A percentile compares a stretch with the other conserved stretches of the same genome.
phyloP scores from a whole-genome alignment of 1,139 yeast genomes.

The Candida albicans region DNA sequence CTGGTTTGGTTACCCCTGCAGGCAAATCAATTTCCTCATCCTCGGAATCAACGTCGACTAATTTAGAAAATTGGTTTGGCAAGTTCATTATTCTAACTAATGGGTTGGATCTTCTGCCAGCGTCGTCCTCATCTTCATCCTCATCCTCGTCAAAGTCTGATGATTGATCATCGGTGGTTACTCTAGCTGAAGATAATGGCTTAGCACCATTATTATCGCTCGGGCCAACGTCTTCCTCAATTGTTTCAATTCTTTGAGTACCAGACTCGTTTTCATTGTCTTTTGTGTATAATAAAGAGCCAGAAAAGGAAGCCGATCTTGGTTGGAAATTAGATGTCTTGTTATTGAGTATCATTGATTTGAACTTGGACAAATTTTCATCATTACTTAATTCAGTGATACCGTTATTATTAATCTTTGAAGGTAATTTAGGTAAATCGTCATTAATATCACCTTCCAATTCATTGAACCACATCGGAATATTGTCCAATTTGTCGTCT shows the following conservation, averaged over 20 bases:
- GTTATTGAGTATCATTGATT: conserved; percentile 40
- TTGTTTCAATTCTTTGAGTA: conserved; percentile 12
- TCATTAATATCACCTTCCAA: conserved; percentile 61
- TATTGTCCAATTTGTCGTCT: conserved; percentile 82
- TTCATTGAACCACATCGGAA: conserved; percentile 95
- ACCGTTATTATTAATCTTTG: conserved; percentile 9
- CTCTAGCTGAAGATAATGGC: conserved; percentile 1
- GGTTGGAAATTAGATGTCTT: conserved; percentile 34
- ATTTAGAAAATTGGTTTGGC: conserved; percentile 36
- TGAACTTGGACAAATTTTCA: conserved; percentile 47
- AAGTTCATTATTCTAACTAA: conserved; percentile 25
- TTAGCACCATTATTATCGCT: conserved; percentile 5
- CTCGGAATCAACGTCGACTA: conserved; percentile 75
- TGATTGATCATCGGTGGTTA: conserved; percentile 16
- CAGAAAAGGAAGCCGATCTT: conserved; percentile 43
- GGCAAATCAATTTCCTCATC: conserved; percentile 84
- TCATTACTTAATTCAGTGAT: conserved; percentile 30
- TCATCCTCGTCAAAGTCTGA: conserved; percentile 37
- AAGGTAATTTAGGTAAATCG: conserved; percentile 25
- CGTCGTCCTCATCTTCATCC: conserved; percentile 43
- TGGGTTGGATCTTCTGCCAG: conserved; percentile 16
- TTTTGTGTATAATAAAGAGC: conserved; percentile 27
- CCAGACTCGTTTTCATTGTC: conserved; percentile 9
- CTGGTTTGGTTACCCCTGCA: conserved; percentile 85
- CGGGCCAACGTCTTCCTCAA: conserved; percentile 14